Evolutionary conservation across 371 early-diverging fungal species (phyloP).

Genomic region (Lichtheimia ramosa): DNA sequence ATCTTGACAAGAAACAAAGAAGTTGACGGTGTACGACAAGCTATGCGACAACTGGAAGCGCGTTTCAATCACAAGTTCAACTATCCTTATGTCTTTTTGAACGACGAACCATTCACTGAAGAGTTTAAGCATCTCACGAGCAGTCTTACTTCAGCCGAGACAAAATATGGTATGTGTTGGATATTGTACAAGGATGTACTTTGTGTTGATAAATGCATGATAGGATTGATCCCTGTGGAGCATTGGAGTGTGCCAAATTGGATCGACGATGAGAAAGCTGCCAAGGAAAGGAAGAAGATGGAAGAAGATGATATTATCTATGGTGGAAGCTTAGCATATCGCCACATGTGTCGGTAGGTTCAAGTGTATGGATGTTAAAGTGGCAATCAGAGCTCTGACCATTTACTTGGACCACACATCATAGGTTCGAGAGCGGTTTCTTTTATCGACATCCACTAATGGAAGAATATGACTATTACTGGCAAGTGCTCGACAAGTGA

Average conservation of each 20-base stretch:
- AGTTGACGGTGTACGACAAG: conserved; percentile 59
- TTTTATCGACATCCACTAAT: conserved; percentile 82
- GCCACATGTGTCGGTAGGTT: conserved; percentile 87
- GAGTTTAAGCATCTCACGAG: conserved; percentile 66
- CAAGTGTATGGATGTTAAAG: not conserved
- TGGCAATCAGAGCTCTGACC: not conserved
- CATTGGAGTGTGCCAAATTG: conserved; percentile 84
- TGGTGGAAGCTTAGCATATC: conserved; percentile 81
- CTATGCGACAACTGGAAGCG: conserved; percentile 78
- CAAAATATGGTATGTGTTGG: conserved; percentile 34
- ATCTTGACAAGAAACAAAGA: conserved; percentile 76
- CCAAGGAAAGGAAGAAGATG: conserved; percentile 58
- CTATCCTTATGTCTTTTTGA: conserved; percentile 89
- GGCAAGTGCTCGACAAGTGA: conserved; percentile 41
- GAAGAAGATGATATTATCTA: conserved; percentile 72
- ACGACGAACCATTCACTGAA: conserved; percentile 79
- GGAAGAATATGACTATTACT: conserved; percentile 84
- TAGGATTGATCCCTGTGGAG: conserved; percentile 67
- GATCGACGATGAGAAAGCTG: conserved; percentile 74
- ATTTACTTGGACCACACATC: not conserved
- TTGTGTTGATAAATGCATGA: not conserved
- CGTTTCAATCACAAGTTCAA: conserved; percentile 79
- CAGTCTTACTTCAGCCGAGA: conserved; percentile 53
- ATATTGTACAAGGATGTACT: not conserved
- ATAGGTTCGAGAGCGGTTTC: conserved; percentile 83